Evolutionary conservation across 1,284 basidiomycete genomes (phyloP).

Genomic region (Butyriboletus appendiculatus): DNA sequence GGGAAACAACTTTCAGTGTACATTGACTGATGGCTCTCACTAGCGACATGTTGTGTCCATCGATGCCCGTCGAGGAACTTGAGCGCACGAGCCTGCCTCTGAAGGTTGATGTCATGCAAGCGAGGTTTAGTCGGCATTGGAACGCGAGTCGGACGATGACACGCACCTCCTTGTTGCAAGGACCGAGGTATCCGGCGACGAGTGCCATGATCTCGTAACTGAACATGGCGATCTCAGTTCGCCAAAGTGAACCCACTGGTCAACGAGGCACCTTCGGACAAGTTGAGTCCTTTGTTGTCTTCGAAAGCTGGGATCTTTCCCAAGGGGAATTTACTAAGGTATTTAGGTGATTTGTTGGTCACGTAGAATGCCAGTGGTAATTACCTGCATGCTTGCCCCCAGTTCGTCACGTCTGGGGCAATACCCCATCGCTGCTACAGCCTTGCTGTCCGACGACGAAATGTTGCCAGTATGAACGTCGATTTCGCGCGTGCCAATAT

Average conservation of each 20-base stretch:
- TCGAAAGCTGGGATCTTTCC: slow-evolving; percentile 59
- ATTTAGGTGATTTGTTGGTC: slow-evolving; percentile 46
- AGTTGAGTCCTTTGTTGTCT: slow-evolving; percentile 47
- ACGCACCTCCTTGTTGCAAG: slow-evolving; percentile 32
- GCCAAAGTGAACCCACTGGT: slow-evolving; percentile 55
- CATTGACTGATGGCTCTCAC: neutral
- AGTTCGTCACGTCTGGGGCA: too few relatives aligned
- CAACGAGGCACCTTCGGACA: slow-evolving; percentile 56
- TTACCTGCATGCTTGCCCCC: too few relatives aligned
- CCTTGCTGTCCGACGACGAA: too few relatives aligned
- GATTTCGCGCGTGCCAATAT: too few relatives aligned
- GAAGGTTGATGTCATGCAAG: slow-evolving; percentile 26
- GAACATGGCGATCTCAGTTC: slow-evolving; percentile 45
- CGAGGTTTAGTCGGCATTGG: neutral
- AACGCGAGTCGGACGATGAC: too few relatives aligned
- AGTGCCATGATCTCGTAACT: slow-evolving; percentile 23
- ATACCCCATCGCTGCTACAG: too few relatives aligned
- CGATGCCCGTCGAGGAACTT: slow-evolving; percentile 48
- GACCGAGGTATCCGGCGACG: slow-evolving; percentile 22
- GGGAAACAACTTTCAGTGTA: neutral
- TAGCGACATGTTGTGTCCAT: neutral
- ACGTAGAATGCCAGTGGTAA: slow-evolving; percentile 16
- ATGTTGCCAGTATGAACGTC: too few relatives aligned
- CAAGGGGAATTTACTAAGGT: slow-evolving; percentile 48
- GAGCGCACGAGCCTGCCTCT: slow-evolving; percentile 34